Evolutionary conservation across 2,329 filamentous ascomycete genomes (phyloP).

Genomic region (Colletotrichum sp.): DNA sequence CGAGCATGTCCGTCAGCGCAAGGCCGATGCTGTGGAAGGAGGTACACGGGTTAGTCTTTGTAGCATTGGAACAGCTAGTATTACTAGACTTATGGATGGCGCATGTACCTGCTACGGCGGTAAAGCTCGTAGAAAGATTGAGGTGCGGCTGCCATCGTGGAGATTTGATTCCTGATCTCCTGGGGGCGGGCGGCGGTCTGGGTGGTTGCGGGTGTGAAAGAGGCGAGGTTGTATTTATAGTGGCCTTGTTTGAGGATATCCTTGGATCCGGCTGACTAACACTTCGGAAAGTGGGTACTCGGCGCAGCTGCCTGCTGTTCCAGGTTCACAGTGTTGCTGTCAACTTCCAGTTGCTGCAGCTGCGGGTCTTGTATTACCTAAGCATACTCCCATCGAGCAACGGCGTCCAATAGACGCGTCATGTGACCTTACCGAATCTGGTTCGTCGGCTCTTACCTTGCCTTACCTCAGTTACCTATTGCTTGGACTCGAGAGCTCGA

Average conservation of each 20-base stretch:
- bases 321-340: background rate
- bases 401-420: slow-evolving; percentile 23
- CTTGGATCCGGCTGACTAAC: slow-evolving; percentile 31
- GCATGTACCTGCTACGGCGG: slow-evolving; percentile 89
- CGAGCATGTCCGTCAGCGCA: slow-evolving; percentile 93
- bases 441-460: background rate
- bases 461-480: slow-evolving; percentile 18
- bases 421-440: slow-evolving; percentile 41
- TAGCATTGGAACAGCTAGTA: slow-evolving; percentile 26
- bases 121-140: slow-evolving; percentile 92
- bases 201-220: slow-evolving; percentile 16
- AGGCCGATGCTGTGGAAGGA: slow-evolving; percentile 76
- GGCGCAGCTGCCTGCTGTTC: background rate
- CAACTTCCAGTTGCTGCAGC: background rate
- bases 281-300: slow-evolving; percentile 2
- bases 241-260: slow-evolving; percentile 22
- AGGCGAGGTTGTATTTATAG: slow-evolving; percentile 19
- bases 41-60: slow-evolving; percentile 17
- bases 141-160: slow-evolving; percentile 52
- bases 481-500: slow-evolving; percentile 19
- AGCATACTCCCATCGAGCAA: background rate
- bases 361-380: background rate
- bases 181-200: background rate
- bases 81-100: slow-evolving; percentile 34
- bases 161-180: slow-evolving; percentile 12